A percentile compares a stretch with the other conserved stretches of the same genome.
These are phyloP conservation scores for Mortierella sp. DNA, from an alignment of 371 early-diverging fungal genomes.

Conservation along the genomic window DNA sequence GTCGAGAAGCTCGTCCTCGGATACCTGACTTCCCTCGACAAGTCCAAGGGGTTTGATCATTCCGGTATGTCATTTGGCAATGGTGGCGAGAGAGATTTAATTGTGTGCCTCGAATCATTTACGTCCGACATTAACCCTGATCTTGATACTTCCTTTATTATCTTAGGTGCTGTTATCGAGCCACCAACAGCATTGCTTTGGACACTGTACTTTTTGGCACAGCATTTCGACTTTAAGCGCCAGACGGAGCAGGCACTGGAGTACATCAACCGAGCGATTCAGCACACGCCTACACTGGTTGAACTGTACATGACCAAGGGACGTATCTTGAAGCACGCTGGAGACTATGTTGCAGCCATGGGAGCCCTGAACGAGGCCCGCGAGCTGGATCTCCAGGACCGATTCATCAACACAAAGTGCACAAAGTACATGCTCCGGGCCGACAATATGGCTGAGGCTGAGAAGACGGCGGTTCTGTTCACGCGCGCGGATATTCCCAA, in stretches of 20 bases:
- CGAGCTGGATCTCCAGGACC: conserved; percentile 93
- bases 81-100: background rate
- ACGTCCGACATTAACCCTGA: background rate
- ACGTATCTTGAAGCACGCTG: conserved; percentile 92
- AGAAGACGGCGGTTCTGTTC: conserved; percentile 86
- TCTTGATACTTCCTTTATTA: background rate
- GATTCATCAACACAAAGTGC: conserved; percentile 95
- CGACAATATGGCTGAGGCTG: conserved; percentile 84
- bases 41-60: conserved; percentile 60
- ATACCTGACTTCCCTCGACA: conserved; percentile 71
- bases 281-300: conserved; percentile 88
- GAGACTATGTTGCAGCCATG: conserved; percentile 79
- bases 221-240: conserved; percentile 82
- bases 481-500: conserved; percentile 81
- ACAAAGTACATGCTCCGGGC: conserved; percentile 95
- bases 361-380: conserved; percentile 87
- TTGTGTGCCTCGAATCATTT: background rate
- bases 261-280: conserved; percentile 85
- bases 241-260: conserved; percentile 79
- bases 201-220: conserved; percentile 91
- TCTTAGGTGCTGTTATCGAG: conserved; percentile 62
- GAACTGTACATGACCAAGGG: conserved; percentile 95
- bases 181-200: conserved; percentile 90
- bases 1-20: conserved; percentile 76
- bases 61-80: conserved; percentile 38